Base-by-base conservation (phyloP, 805 yeast genomes). In the Lachancea thermotolerans region DNA sequence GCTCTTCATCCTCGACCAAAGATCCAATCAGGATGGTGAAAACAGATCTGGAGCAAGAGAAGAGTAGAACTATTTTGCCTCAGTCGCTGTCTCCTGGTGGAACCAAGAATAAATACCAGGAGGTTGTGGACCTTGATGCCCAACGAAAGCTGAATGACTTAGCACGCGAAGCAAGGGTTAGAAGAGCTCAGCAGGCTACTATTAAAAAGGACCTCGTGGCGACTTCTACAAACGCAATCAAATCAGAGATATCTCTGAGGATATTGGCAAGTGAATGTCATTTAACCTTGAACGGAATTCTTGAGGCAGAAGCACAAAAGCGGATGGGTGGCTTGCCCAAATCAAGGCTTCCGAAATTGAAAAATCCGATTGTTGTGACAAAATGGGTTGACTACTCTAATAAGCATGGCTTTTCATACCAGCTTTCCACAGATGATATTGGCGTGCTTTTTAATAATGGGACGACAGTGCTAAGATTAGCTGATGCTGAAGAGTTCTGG, bases 331-430 rank as follows among this genome's bases (percentile, higher is more conserved):
- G 64, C 8, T 47, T 60, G 45, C 66, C 66, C 34, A 60, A 48
- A 42, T 53, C 62, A 36, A 51, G 60, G 44, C 53, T 57, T 48
- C 63, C 66, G 18, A 56, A 58, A 37, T 49, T 59, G 10, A 64
- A 62, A 45, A 75, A 77, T 50, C 95, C 90, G 10, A 76, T 79
- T 15, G 77, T 86, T 49, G 80, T 91, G 36, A 85, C 95, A 49
- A 90, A 91, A 62, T 93, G 99, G 99, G 98, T 95, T 27, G 99
- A 93, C 63, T 93, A 91, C 63, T 85, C 96, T 25, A 89, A 90
- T 68, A 88, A 85, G 64, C 95, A 91, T 65, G 99, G 99, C 1
- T 82, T 93, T 60, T 86, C 96, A 4, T 93, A 91, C 64, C 96
- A 93, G 61, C 69, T 93, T 46, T 85, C 91, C 16, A 85, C 89